Evolutionary conservation across 129 eudicot genomes (phyloP).

Genomic region (Lactuca saligna): DNA sequence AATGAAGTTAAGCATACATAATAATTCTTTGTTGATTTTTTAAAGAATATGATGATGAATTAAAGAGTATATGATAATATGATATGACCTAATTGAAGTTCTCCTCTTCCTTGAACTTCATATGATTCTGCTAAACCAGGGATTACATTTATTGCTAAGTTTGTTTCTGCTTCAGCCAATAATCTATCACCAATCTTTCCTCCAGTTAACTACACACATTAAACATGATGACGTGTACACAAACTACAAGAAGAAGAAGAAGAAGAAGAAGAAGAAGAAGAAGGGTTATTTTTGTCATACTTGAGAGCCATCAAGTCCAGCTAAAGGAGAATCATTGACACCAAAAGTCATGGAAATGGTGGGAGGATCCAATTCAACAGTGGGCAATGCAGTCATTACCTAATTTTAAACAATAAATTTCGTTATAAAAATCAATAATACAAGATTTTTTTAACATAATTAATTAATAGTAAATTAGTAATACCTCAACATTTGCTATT

Average conservation of each 20-base stretch:
- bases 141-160: constrained; percentile 91
- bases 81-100: constrained; percentile 80
- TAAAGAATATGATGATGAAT: neutral
- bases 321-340: constrained; percentile 98
- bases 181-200: constrained; percentile 94
- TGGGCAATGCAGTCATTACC: constrained; percentile 81
- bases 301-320: constrained; percentile 90
- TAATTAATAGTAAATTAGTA: neutral
- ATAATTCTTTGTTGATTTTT: neutral
- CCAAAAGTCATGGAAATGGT: constrained; percentile 99
- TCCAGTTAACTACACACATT: constrained; percentile 74
- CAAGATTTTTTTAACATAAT: too few species aligned
- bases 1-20: constrained; percentile 1
- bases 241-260: too few species aligned
- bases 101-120: constrained; percentile 99
- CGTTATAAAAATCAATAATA: neutral
- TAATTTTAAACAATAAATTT: constrained; percentile 23
- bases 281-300: constrained; percentile 41
- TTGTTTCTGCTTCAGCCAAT: constrained; percentile 93
- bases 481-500: constrained; percentile 78
- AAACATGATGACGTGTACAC: neutral
- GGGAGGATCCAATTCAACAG: constrained; percentile 96
- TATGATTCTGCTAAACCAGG: constrained; percentile 82
- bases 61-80: neutral
- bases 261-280: neutral